These are phyloP conservation scores for Ettlia oleoabundans DNA, from an alignment of 139 green algal genomes.

Conservation along the genomic window DNA sequence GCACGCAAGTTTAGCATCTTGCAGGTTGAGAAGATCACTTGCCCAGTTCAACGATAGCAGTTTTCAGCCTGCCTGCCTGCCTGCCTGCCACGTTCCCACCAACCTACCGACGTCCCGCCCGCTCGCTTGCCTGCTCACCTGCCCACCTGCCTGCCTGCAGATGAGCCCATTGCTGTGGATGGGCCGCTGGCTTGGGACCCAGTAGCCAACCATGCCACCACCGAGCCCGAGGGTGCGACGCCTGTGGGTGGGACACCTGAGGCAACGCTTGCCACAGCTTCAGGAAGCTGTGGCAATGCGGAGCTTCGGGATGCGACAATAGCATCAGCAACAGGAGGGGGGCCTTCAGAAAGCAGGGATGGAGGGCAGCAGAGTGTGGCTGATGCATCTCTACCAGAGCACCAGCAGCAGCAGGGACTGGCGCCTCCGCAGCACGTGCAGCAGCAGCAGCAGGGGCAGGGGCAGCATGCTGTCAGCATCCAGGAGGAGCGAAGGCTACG, in stretches of 20 bases:
- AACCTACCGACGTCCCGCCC: no score
- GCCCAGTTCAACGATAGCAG: no score
- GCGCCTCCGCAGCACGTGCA: neutral
- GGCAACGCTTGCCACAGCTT: no score
- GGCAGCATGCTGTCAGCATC: neutral
- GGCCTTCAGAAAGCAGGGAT: neutral
- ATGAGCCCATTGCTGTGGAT: constrained; percentile 52
- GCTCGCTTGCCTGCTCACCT: no score
- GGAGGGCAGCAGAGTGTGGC: neutral
- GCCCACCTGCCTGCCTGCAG: no score
- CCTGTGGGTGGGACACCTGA: no score
- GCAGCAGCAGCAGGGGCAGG: constrained; percentile 25
- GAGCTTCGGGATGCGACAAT: neutral
- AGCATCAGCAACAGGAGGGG: neutral
- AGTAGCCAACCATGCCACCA: constrained; percentile 55
- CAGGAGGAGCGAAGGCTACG: neutral
- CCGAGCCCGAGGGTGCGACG: neutral
- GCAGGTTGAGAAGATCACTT: no score
- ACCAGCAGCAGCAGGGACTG: neutral
- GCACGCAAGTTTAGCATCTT: no score
- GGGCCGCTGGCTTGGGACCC: constrained; percentile 67
- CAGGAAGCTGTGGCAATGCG: neutral
- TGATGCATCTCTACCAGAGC: no score
- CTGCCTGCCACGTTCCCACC: no score
- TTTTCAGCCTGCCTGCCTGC: no score